phyloP scores from a whole-genome alignment of 73 alveolate species.

The Durusdinium trenchii region DNA sequence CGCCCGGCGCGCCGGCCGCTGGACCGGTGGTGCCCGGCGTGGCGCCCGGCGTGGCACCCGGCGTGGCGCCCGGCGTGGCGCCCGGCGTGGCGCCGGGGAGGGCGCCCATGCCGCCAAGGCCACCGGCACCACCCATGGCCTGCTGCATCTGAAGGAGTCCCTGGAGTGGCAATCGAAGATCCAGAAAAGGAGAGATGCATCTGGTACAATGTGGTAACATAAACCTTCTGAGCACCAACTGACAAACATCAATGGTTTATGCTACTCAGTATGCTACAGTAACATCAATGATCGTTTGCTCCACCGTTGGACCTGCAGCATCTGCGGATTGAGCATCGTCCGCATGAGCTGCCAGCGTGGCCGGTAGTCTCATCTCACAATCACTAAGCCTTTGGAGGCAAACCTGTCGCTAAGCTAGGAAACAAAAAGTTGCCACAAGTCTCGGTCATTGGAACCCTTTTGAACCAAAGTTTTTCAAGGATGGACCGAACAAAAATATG shows the following conservation, averaged over 20 bases:
- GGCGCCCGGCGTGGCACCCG: constrained; percentile 73
- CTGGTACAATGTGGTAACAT: background rate
- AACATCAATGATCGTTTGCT: background rate
- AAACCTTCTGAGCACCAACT: background rate
- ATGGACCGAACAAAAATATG: background rate
- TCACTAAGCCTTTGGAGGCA: background rate
- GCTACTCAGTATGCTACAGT: background rate
- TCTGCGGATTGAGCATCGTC: constrained; percentile 91
- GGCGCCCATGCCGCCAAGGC: background rate
- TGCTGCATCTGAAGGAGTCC: constrained; percentile 94
- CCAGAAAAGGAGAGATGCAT: background rate
- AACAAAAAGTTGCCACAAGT: background rate
- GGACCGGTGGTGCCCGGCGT: constrained; percentile 34
- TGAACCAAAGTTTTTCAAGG: background rate
- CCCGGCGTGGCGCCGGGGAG: constrained; percentile 27
- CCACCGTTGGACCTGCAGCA: constrained; percentile 44
- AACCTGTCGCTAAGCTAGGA: background rate
- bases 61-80: constrained; percentile 23
- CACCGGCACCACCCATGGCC: constrained; percentile 73
- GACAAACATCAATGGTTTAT: background rate
- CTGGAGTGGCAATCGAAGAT: background rate
- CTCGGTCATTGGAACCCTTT: background rate
- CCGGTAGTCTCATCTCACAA: background rate
- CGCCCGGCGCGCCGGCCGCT: constrained; percentile 51
- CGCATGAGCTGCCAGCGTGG: constrained; percentile 71